phyloP scores from a whole-genome alignment of 805 yeast genomes.

The Nakazawaea anatomiae region DNA sequence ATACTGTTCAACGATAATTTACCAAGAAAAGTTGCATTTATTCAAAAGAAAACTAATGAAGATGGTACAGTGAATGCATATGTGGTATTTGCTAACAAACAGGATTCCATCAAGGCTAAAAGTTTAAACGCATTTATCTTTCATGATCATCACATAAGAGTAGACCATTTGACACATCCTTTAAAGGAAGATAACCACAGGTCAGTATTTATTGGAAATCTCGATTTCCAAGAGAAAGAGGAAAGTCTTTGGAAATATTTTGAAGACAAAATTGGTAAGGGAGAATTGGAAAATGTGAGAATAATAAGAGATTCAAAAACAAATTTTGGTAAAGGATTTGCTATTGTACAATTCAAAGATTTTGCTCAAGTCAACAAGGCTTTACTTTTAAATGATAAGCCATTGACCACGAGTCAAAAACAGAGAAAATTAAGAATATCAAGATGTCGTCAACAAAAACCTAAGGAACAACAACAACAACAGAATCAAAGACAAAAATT shows the following conservation, averaged over 20 bases:
- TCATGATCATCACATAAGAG: slow-evolving; percentile 72
- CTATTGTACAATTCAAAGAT: slow-evolving; percentile 86
- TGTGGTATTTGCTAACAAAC: slow-evolving; percentile 63
- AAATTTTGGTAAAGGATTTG: slow-evolving; percentile 95
- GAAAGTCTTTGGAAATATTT: slow-evolving; percentile 86
- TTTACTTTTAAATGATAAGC: slow-evolving; percentile 66
- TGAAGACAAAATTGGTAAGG: slow-evolving; percentile 43
- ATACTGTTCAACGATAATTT: slow-evolving; percentile 81
- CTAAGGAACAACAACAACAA: not conserved
- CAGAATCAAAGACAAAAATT: slow-evolving; percentile 13
- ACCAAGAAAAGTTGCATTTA: slow-evolving; percentile 90
- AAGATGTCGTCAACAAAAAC: slow-evolving; percentile 36
- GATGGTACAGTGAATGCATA: slow-evolving; percentile 87
- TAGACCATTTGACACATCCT: slow-evolving; percentile 93
- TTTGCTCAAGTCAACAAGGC: slow-evolving; percentile 74
- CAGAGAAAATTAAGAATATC: slow-evolving; percentile 69
- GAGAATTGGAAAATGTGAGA: slow-evolving; percentile 80
- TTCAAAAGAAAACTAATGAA: slow-evolving; percentile 69
- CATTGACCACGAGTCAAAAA: slow-evolving; percentile 32
- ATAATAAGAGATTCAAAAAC: slow-evolving; percentile 89
- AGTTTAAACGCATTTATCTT: slow-evolving; percentile 64
- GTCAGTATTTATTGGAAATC: slow-evolving; percentile 86
- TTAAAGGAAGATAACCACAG: slow-evolving; percentile 76
- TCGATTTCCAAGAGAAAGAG: slow-evolving; percentile 89
- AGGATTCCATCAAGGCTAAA: slow-evolving; percentile 38